Evolutionary conservation across 2,329 filamentous ascomycete species (phyloP).

Genomic region (Plectosphaerella cucumerina): DNA sequence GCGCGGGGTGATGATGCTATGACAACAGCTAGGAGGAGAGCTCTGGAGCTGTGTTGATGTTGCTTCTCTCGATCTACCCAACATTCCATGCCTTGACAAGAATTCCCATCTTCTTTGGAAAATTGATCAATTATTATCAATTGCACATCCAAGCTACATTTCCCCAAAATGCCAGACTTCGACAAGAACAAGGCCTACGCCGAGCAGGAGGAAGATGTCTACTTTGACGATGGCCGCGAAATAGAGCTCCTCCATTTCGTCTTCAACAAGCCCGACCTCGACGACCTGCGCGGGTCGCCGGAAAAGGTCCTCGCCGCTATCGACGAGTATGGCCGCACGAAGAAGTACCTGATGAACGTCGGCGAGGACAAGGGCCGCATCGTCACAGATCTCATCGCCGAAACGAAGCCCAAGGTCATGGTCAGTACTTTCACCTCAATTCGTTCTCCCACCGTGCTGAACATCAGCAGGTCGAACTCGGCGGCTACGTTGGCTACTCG

Average conservation of each 20-base stretch:
- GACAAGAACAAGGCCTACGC: slow-evolving; percentile 33
- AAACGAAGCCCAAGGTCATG: slow-evolving; percentile 64
- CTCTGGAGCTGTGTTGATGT: neutral
- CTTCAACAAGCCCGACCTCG: slow-evolving; percentile 56
- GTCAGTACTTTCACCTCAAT: slow-evolving; percentile 24
- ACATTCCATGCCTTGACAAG: too few relatives aligned
- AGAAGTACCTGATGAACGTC: slow-evolving; percentile 77
- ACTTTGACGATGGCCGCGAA: slow-evolving; percentile 69
- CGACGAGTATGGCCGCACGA: slow-evolving; percentile 58
- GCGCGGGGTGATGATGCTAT: too few relatives aligned
- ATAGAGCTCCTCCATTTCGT: slow-evolving; percentile 69
- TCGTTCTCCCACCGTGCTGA: neutral
- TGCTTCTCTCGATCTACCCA: too few relatives aligned
- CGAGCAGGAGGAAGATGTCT: slow-evolving; percentile 33
- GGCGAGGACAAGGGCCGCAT: slow-evolving; percentile 71
- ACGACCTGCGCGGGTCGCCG: slow-evolving; percentile 61
- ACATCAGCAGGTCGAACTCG: slow-evolving; percentile 59
- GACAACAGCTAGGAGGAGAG: too few relatives aligned
- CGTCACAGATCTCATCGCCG: slow-evolving; percentile 62
- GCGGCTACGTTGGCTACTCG: slow-evolving; percentile 80
- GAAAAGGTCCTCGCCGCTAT: slow-evolving; percentile 62
- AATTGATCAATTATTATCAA: neutral
- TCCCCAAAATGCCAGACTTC: slow-evolving; percentile 19
- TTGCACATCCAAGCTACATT: neutral
- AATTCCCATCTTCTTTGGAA: neutral